phyloP scores from a whole-genome alignment of 2,329 filamentous ascomycete species.

The Camillea tinctor region DNA sequence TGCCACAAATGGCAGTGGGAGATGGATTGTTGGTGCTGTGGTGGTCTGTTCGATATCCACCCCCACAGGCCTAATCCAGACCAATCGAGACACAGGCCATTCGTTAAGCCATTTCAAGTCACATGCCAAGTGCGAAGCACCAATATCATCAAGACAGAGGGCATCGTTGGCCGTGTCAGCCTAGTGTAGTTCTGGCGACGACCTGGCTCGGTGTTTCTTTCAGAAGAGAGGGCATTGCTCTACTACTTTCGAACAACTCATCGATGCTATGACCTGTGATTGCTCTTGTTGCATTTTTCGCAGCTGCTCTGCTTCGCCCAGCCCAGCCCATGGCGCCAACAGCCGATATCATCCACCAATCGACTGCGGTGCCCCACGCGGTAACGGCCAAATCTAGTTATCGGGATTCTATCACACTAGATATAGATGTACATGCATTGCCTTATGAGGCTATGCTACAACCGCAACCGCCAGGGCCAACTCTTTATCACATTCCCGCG shows the following conservation, averaged over 20 bases:
- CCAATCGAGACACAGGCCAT: not conserved
- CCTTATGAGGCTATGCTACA: not conserved
- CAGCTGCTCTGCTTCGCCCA: constrained; percentile 15
- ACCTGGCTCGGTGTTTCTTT: not conserved
- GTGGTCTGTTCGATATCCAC: constrained; percentile 2
- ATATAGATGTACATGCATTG: constrained; percentile 5
- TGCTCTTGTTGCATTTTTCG: constrained; percentile 15
- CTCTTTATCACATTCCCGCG: not conserved
- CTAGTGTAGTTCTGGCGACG: not conserved
- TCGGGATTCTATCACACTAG: constrained; percentile 16
- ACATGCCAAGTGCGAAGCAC: not conserved
- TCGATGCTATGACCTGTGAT: constrained; percentile 19
- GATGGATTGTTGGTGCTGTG: not conserved
- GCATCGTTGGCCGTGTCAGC: not conserved
- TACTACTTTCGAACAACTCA: not conserved
- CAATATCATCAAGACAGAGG: not conserved
- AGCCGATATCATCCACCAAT: constrained; percentile 18
- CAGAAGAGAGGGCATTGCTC: not conserved
- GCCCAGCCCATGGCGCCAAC: constrained; percentile 17
- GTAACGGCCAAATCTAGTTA: constrained; percentile 5
- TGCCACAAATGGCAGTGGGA: not conserved
- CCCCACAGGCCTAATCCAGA: constrained; percentile 16
- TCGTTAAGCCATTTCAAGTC: not conserved
- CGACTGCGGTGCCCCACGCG: constrained; percentile 19
- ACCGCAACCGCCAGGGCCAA: not conserved